Conservation (phyloP, 1,139 yeast species). For the Yamadazyma oceani region DNA sequence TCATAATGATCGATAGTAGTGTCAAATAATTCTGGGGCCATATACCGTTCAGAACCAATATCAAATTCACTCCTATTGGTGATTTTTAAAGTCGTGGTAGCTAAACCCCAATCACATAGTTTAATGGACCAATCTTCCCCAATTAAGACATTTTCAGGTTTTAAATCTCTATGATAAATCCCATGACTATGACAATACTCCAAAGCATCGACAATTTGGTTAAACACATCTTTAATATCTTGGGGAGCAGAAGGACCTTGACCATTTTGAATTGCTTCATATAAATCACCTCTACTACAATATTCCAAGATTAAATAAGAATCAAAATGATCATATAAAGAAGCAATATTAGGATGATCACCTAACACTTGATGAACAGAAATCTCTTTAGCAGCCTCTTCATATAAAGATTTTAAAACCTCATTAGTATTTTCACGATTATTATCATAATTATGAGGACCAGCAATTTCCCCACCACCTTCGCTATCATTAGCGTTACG, state of each 20-base stretch:
- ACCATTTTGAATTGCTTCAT: slow-evolving; percentile 85
- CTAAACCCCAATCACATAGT: slow-evolving; percentile 90
- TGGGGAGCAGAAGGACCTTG: slow-evolving; percentile 77
- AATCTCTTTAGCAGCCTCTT: slow-evolving; percentile 81
- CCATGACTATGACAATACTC: slow-evolving; percentile 71
- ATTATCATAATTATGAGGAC: slow-evolving; percentile 9
- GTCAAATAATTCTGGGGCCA: slow-evolving; percentile 94
- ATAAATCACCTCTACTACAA: slow-evolving; percentile 88
- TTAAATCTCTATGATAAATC: slow-evolving; percentile 84
- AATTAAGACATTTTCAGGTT: slow-evolving; percentile 85
- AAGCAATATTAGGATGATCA: slow-evolving; percentile 60
- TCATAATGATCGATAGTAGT: slow-evolving; percentile 63
- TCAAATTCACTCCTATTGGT: slow-evolving; percentile 66
- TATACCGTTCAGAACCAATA: slow-evolving; percentile 91
- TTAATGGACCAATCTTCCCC: slow-evolving; percentile 79
- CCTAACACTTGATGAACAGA: slow-evolving; percentile 72
- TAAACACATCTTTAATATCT: slow-evolving; percentile 72
- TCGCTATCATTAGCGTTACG: slow-evolving; percentile 13
- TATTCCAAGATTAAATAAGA: slow-evolving; percentile 83
- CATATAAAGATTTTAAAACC: slow-evolving; percentile 38
- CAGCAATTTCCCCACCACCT: slow-evolving; percentile 9
- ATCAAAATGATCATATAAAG: slow-evolving; percentile 74
- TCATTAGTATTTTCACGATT: slow-evolving; percentile 18
- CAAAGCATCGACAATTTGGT: slow-evolving; percentile 76
- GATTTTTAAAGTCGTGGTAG: slow-evolving; percentile 64